A percentile compares a stretch with the other conserved stretches of the same genome.
These are phyloP conservation scores for Lepiota subincarnata DNA, from an alignment of 768 basidiomycete species.

Conservation along the genomic window DNA sequence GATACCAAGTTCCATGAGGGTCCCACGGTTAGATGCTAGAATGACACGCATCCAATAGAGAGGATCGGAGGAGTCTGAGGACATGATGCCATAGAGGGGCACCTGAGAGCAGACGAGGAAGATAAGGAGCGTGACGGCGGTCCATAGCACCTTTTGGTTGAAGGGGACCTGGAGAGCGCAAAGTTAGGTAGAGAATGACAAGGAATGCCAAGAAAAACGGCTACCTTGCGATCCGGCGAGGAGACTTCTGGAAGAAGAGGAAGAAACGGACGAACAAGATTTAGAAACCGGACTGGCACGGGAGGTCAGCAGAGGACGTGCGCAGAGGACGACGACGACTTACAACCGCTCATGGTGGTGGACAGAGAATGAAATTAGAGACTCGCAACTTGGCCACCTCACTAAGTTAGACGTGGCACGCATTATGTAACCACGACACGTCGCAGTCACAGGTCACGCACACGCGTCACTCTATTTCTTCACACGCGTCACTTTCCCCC, in stretches of 20 bases:
- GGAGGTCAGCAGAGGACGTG: conserved; percentile 6
- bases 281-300: conserved; percentile 86
- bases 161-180: conserved; percentile 72
- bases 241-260: conserved; percentile 96
- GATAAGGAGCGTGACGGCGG: conserved; percentile 97
- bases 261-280: conserved; percentile 97
- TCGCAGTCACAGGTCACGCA: too few relatives aligned
- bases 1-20: conserved; percentile 99
- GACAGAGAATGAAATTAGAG: conserved; percentile 14
- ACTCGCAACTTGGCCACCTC: too few relatives aligned
- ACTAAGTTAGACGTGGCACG: too few relatives aligned
- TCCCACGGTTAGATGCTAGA: conserved; percentile 96
- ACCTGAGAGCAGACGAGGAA: conserved; percentile 99
- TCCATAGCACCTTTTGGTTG: conserved; percentile 99
- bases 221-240: conserved; percentile 94
- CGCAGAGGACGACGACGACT: conserved; percentile 27
- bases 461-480: too few relatives aligned
- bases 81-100: conserved; percentile 99
- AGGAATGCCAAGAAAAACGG: conserved; percentile 7
- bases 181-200: background rate
- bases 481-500: too few relatives aligned
- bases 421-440: too few relatives aligned
- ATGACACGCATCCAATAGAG: conserved; percentile 99
- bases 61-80: conserved; percentile 97
- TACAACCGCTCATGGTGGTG: conserved; percentile 75